Conservation (phyloP, 2,329 filamentous ascomycete species). For the Colletotrichum sp. region DNA sequence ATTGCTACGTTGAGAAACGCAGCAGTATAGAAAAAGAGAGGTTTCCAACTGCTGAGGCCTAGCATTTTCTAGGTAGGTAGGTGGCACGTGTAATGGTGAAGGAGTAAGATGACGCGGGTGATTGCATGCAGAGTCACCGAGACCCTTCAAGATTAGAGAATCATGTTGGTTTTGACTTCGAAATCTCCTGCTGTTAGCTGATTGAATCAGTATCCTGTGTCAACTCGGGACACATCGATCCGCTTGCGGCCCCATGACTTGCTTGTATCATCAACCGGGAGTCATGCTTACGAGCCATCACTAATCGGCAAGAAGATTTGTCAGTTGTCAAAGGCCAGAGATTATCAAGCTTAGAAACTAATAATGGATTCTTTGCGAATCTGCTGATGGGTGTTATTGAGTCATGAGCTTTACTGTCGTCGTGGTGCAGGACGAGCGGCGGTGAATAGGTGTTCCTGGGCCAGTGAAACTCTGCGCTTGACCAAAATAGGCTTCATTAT, state of each 20-base stretch:
- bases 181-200: not conserved
- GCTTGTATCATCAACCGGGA: not conserved
- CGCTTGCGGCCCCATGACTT: not conserved
- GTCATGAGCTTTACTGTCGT: not conserved
- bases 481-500: not conserved
- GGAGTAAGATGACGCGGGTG: not conserved
- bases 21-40: not conserved
- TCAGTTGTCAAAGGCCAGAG: not conserved
- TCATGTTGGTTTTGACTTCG: not conserved
- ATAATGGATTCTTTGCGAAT: accelerated
- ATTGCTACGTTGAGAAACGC: accelerated
- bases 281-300: not conserved
- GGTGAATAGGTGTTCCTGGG: not conserved
- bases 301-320: not conserved
- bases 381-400: not conserved
- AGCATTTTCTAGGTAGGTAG: not conserved
- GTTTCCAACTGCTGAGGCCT: not conserved
- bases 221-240: not conserved
- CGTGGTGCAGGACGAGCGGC: not conserved
- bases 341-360: not conserved
- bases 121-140: accelerated
- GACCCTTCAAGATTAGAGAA: not conserved
- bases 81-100: not conserved
- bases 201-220: not conserved
- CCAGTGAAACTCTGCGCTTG: not conserved